phyloP scores from a whole-genome alignment of 805 yeast genomes.

The Diddensiella santjacobensis region DNA sequence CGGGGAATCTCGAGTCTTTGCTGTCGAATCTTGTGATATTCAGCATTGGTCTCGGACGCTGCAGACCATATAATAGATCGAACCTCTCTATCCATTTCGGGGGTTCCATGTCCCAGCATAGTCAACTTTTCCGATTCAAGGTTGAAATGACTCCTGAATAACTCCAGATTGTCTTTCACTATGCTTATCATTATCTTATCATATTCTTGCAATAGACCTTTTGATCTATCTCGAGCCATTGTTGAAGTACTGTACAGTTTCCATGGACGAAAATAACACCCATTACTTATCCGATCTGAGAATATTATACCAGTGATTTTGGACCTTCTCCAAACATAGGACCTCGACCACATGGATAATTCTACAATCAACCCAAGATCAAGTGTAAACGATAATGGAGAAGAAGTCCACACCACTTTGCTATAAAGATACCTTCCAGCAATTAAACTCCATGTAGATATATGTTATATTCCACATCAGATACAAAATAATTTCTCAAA shows the following conservation, averaged over 20 bases:
- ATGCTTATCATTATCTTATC: conserved; percentile 15
- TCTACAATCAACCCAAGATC: too few species aligned
- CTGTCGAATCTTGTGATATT: conserved; percentile 14
- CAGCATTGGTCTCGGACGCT: conserved; percentile 4
- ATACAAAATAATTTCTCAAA: too few species aligned
- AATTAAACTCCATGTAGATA: not conserved
- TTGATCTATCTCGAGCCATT: conserved; percentile 5
- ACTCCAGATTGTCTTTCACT: conserved; percentile 9
- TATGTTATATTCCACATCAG: not conserved
- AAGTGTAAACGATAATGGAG: too few species aligned
- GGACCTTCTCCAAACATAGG: not conserved
- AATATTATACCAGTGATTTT: not conserved
- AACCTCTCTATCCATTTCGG: not conserved
- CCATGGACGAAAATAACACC: not conserved
- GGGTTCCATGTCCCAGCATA: not conserved
- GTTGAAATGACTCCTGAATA: not conserved
- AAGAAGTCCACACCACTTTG: too few species aligned
- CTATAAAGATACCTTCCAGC: not conserved
- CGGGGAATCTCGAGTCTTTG: conserved; percentile 9
- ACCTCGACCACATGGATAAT: conserved; percentile 5
- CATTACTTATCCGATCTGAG: not conserved
- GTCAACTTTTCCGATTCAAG: not conserved
- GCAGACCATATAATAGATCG: conserved; percentile 7
- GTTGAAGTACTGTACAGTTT: too few species aligned
- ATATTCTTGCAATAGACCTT: conserved; percentile 19